Evolutionary conservation across 2,329 filamentous ascomycete species (phyloP).

Genomic region (Cladophialophora immunda): DNA sequence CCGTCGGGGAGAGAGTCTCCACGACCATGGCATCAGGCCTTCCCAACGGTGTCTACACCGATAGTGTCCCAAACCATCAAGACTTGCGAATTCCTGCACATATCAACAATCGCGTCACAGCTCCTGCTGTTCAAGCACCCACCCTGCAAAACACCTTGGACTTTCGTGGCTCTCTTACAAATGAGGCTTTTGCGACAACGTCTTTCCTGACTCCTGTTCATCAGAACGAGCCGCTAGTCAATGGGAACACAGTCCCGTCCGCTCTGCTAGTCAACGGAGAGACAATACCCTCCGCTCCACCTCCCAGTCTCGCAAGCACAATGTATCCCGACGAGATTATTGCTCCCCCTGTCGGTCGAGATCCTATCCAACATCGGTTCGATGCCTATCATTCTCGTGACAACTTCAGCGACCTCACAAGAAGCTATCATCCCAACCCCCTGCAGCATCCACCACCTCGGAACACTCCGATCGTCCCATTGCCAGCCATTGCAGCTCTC

Average conservation of each 20-base stretch:
- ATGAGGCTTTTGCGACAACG: background rate
- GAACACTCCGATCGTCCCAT: background rate
- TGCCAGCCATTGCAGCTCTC: conserved; percentile 26
- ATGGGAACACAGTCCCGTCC: background rate
- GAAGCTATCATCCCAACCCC: conserved; percentile 12
- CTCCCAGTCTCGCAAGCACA: background rate
- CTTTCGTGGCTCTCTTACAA: background rate
- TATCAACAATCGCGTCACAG: background rate
- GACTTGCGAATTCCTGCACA: background rate
- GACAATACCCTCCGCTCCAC: background rate
- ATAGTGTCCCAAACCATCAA: background rate
- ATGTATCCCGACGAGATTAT: background rate
- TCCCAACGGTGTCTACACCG: conserved; percentile 15
- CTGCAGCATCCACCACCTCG: conserved; percentile 9
- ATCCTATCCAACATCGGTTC: background rate
- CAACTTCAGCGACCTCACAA: background rate
- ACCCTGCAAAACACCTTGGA: conserved; percentile 1
- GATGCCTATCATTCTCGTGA: background rate
- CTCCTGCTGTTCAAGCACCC: conserved; percentile 3
- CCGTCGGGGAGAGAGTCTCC: background rate
- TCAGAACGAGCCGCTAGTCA: background rate
- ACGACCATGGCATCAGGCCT: conserved; percentile 9
- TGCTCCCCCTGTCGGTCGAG: background rate
- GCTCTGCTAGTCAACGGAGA: background rate
- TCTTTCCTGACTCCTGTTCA: background rate